phyloP scores from a whole-genome alignment of 805 yeast genomes.

The Sugiyamaella floridensis region DNA sequence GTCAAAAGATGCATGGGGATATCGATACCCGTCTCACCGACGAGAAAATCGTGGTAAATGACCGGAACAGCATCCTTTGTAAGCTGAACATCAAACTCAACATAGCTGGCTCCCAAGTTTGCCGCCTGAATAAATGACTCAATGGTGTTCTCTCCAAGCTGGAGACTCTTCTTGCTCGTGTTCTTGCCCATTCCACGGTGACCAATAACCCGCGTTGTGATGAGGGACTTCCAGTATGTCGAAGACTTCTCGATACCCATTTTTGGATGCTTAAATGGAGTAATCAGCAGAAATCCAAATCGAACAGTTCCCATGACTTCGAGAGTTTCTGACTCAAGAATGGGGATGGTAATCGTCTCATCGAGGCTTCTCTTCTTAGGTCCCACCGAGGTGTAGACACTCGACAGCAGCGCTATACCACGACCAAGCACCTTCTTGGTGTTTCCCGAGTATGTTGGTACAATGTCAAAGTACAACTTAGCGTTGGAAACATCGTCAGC shows the following conservation, averaged over 20 bases:
- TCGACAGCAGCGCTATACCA: constrained; percentile 67
- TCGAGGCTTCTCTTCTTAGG: constrained; percentile 58
- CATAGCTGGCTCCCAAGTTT: constrained; percentile 90
- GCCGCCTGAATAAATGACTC: constrained; percentile 96
- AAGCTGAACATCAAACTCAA: constrained; percentile 92
- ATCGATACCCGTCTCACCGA: constrained; percentile 93
- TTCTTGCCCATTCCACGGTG: constrained; percentile 95
- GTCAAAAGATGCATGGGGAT: constrained; percentile 93
- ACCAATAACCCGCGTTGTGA: constrained; percentile 86
- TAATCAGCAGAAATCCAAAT: constrained; percentile 67
- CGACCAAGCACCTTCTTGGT: constrained; percentile 59
- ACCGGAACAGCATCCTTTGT: constrained; percentile 90
- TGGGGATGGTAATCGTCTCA: constrained; percentile 62
- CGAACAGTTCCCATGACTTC: constrained; percentile 70
- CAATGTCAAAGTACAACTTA: constrained; percentile 72
- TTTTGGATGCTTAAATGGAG: constrained; percentile 64
- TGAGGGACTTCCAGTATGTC: constrained; percentile 86
- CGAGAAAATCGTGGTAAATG: constrained; percentile 87
- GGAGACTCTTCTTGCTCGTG: constrained; percentile 65
- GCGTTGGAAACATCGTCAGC: constrained; percentile 35
- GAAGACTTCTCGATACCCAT: constrained; percentile 60
- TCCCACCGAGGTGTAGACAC: constrained; percentile 62
- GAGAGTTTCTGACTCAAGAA: constrained; percentile 62
- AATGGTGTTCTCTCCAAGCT: constrained; percentile 90
- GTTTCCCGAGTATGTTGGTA: constrained; percentile 62